Evolutionary conservation across 345 rosid species (phyloP).

Genomic region (Eucalyptus marginata): DNA sequence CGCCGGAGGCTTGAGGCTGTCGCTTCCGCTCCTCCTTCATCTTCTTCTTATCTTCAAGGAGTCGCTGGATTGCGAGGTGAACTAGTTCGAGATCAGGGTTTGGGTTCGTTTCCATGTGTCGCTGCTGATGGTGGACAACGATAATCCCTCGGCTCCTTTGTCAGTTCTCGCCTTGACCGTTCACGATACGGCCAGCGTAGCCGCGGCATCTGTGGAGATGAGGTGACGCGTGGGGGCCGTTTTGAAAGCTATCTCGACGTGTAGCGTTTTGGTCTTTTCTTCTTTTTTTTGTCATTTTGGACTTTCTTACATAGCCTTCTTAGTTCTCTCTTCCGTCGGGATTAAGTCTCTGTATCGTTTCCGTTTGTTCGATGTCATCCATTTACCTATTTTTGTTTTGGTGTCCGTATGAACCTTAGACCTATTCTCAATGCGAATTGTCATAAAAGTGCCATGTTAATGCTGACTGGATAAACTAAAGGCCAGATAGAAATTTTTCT

Average conservation of each 20-base stretch:
- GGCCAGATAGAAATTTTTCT: not conserved
- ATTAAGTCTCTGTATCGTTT: not conserved
- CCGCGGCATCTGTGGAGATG: not conserved
- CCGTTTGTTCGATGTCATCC: no score
- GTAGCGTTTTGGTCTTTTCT: not conserved
- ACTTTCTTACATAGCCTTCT: not conserved
- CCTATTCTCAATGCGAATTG: not conserved
- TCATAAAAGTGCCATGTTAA: not conserved
- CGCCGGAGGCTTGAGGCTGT: not conserved
- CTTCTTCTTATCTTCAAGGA: constrained; percentile 25
- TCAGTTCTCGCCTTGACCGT: not conserved
- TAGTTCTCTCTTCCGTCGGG: not conserved
- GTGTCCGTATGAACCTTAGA: not conserved
- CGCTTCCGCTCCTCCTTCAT: not conserved
- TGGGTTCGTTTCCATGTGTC: not conserved
- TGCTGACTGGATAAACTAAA: not conserved
- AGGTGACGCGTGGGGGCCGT: not conserved
- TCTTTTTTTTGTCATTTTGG: not conserved
- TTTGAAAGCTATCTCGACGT: not conserved
- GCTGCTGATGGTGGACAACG: not conserved
- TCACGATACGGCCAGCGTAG: not conserved
- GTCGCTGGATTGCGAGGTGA: constrained; percentile 32
- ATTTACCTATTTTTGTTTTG: no score
- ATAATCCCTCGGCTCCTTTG: not conserved
- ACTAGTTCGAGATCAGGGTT: constrained; percentile 27